phyloP scores from a whole-genome alignment of 2,329 filamentous ascomycete species.

The Botryotinia globosa region DNA sequence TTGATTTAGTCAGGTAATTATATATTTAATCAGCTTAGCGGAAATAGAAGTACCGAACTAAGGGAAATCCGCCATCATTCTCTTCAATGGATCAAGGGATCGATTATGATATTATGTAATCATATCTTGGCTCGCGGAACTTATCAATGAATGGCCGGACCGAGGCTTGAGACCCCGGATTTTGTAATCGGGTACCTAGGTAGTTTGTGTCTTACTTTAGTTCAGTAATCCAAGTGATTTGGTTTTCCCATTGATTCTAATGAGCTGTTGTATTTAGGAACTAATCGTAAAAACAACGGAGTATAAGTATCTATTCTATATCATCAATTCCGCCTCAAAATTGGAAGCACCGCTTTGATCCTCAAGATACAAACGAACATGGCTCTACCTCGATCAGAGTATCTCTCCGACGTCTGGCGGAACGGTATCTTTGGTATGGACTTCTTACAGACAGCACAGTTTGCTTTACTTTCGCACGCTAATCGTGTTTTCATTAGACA shows the following conservation, averaged over 20 bases:
- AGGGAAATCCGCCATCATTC: neutral
- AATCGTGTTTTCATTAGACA: slow-evolving; percentile 50
- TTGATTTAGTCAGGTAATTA: neutral
- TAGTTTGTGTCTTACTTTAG: neutral
- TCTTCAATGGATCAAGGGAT: neutral
- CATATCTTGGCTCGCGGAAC: neutral
- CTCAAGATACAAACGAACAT: slow-evolving; percentile 19
- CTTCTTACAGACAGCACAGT: neutral
- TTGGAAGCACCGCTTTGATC: neutral
- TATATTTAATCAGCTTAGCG: neutral
- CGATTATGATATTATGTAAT: slow-evolving; percentile 3
- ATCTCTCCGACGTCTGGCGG: slow-evolving; percentile 79
- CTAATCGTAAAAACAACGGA: no score
- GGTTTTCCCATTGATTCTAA: neutral
- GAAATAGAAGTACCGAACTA: neutral
- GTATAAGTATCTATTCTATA: neutral
- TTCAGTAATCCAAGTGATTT: neutral
- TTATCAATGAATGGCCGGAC: neutral
- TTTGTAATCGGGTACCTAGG: neutral
- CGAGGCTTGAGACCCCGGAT: neutral
- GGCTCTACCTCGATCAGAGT: slow-evolving; percentile 64
- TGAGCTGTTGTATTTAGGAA: neutral
- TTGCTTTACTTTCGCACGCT: slow-evolving; percentile 16
- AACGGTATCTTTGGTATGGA: slow-evolving; percentile 79
- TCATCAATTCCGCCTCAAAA: neutral